Percentiles rank a stretch among this genome's conserved stretches.
These are phyloP conservation scores for Lolium rigidum DNA, from an alignment of 176 grass and related monocot species.

Conservation along the genomic window DNA sequence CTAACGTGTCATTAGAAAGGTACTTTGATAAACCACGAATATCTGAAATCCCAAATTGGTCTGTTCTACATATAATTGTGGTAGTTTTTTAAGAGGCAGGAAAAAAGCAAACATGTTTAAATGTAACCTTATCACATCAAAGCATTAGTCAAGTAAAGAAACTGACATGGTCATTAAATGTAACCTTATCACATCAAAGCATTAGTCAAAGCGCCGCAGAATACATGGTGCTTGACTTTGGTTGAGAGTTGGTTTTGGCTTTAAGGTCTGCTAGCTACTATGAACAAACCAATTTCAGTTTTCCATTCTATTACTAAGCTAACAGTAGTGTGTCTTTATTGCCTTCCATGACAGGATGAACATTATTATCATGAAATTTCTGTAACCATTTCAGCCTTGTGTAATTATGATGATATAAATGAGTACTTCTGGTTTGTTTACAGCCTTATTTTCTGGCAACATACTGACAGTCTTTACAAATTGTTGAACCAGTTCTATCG, in stretches of 20 bases:
- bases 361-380: constrained; percentile 35
- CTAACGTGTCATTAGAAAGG: constrained; percentile 81
- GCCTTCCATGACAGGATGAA: too few relatives aligned
- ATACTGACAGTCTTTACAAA: neutral
- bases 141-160: constrained; percentile 13
- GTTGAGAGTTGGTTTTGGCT: constrained; percentile 95
- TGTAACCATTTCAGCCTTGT: constrained; percentile 75
- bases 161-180: neutral
- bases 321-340: constrained; percentile 32
- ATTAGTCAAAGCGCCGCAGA: constrained; percentile 64
- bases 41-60: constrained; percentile 26
- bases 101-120: constrained; percentile 74
- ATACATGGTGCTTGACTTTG: constrained; percentile 77
- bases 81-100: constrained; percentile 77
- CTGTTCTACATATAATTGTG: constrained; percentile 36
- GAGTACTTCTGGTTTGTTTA: constrained; percentile 90
- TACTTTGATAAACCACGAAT: constrained; percentile 28
- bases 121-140: too few relatives aligned
- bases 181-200: constrained; percentile 57
- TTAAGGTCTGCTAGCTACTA: constrained; percentile 69
- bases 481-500: too few relatives aligned
- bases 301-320: constrained; percentile 28
- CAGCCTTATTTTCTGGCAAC: constrained; percentile 20
- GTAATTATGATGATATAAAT: constrained; percentile 98
- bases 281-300: constrained; percentile 16